These are phyloP conservation scores for Eucalyptus pumila DNA, from an alignment of 345 rosid genomes.

Conservation along the genomic window DNA sequence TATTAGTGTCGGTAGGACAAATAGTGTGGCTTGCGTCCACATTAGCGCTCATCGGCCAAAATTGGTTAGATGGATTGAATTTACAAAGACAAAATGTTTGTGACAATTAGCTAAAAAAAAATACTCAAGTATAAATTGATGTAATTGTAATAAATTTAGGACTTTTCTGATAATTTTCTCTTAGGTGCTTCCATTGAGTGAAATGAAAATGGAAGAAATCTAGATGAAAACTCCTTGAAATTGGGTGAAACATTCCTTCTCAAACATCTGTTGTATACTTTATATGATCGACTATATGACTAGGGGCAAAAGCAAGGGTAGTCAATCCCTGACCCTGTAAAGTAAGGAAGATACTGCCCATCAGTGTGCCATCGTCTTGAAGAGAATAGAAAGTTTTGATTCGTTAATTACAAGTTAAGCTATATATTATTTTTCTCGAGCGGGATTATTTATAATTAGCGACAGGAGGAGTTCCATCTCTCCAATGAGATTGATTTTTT, in stretches of 20 bases:
- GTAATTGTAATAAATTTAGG: no score
- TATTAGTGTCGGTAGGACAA: accelerated
- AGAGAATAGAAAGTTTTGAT: not conserved
- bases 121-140: no score
- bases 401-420: not conserved
- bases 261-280: not conserved
- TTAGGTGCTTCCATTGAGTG: not conserved
- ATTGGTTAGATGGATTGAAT: accelerated
- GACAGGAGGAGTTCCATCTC: not conserved
- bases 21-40: accelerated
- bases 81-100: no score
- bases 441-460: not conserved
- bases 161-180: no score
- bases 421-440: not conserved
- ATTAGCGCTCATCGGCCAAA: accelerated
- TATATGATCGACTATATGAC: not conserved
- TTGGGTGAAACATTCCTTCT: not conserved
- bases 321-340: not conserved
- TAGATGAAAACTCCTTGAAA: not conserved
- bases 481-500: not conserved
- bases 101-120: no score
- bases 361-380: not conserved
- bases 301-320: not conserved
- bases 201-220: not conserved
- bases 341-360: not conserved